Evolutionary conservation across 371 early-diverging fungal genomes (phyloP).

Genomic region (Mucor indicus): DNA sequence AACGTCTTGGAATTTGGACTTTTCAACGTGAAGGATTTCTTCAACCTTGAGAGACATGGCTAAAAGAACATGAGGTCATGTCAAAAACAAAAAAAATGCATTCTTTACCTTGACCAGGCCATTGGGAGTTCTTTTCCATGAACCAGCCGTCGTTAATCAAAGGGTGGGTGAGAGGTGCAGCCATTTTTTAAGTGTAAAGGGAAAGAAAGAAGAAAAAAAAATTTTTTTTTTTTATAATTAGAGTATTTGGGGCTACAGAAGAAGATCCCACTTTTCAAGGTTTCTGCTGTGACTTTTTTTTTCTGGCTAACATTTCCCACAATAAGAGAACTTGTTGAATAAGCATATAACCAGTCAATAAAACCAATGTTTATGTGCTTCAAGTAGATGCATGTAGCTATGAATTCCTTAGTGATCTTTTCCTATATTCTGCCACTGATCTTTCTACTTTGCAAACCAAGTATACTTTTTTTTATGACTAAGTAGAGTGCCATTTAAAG

Average conservation of each 20-base stretch:
- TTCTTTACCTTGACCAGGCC: conserved; percentile 92
- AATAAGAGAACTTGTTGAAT: too few species aligned
- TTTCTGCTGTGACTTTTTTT: neutral
- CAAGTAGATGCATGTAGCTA: too few species aligned
- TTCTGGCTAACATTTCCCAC: too few species aligned
- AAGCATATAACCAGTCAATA: too few species aligned
- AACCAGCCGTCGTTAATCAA: conserved; percentile 95
- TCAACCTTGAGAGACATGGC: conserved; percentile 93
- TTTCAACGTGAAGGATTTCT: conserved; percentile 91
- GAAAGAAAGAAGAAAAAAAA: conserved; percentile 10
- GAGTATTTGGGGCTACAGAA: too few species aligned
- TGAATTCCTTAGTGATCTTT: too few species aligned
- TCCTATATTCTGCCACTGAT: too few species aligned
- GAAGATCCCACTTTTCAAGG: too few species aligned
- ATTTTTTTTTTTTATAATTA: neutral
- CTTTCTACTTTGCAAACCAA: too few species aligned
- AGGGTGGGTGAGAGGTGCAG: conserved; percentile 73
- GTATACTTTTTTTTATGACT: too few species aligned
- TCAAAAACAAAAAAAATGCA: neutral
- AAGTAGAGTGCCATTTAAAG: too few species aligned
- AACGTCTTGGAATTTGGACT: conserved; percentile 94
- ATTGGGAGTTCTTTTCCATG: conserved; percentile 87
- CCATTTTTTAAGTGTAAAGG: conserved; percentile 25
- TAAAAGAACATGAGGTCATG: conserved; percentile 16
- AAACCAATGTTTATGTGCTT: too few species aligned